phyloP scores from a whole-genome alignment of 331 rosid genomes.

The Stylosanthes scabra region DNA sequence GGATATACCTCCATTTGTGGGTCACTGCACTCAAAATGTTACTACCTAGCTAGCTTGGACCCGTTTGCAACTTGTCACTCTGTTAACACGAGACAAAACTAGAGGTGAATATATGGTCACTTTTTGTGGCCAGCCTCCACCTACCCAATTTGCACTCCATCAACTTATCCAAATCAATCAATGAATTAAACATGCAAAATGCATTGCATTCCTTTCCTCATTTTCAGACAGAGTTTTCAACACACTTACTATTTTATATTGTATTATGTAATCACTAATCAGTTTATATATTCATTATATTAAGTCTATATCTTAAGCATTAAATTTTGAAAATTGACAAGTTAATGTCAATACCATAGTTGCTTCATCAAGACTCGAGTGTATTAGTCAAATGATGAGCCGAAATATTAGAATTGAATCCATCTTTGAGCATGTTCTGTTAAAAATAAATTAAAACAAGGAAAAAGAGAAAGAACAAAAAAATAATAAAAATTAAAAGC shows the following conservation, averaged over 20 bases:
- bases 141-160: not conserved
- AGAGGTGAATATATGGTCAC: not conserved
- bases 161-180: slow-evolving; percentile 9
- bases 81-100: not conserved
- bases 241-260: not conserved
- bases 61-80: not conserved
- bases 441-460: not conserved
- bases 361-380: not conserved
- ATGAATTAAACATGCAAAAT: slow-evolving; percentile 29
- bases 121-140: slow-evolving; percentile 22
- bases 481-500: too few relatives aligned
- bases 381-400: slow-evolving; percentile 11
- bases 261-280: too few relatives aligned
- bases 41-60: not conserved
- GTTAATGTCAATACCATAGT: not conserved
- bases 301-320: not conserved
- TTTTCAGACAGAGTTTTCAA: not conserved
- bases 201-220: slow-evolving; percentile 6
- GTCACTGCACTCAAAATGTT: not conserved
- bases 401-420: not conserved
- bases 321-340: slow-evolving; percentile 36
- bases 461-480: not conserved
- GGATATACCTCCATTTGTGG: not conserved
- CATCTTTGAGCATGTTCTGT: not conserved
- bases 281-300: too few relatives aligned